Conservation (phyloP, 306 rosid species). For the Purshia tridentata region DNA sequence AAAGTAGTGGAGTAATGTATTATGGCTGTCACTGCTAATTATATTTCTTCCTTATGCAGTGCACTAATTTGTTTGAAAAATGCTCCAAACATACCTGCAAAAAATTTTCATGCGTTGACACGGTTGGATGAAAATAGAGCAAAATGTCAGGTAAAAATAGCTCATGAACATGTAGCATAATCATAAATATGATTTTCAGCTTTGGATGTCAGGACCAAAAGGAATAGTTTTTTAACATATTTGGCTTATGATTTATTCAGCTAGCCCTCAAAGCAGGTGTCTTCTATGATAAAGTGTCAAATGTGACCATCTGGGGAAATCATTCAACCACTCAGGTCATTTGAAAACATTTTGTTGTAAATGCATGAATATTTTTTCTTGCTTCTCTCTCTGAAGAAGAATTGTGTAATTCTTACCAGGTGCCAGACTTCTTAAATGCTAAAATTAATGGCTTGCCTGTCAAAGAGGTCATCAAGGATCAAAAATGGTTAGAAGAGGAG, state of each 20-base stretch:
- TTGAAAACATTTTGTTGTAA: conserved; percentile 21
- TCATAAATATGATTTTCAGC: neutral
- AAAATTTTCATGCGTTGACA: conserved; percentile 89
- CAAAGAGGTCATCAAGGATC: conserved; percentile 86
- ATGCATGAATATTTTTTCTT: conserved; percentile 1
- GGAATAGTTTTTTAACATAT: conserved; percentile 9
- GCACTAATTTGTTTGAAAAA: conserved; percentile 92
- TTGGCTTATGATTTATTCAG: conserved; percentile 43
- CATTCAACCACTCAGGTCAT: conserved; percentile 97
- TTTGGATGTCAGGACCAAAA: conserved; percentile 5
- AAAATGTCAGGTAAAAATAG: conserved; percentile 79
- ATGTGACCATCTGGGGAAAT: conserved; percentile 96
- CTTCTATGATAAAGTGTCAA: conserved; percentile 93
- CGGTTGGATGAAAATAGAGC: conserved; percentile 97
- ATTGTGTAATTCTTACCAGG: conserved; percentile 43
- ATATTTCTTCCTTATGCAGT: conserved; percentile 42
- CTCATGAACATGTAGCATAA: neutral
- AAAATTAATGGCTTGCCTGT: conserved; percentile 78
- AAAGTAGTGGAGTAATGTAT: conserved; percentile 14
- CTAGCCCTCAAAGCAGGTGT: conserved; percentile 98
- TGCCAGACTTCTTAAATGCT: conserved; percentile 93
- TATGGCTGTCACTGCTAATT: conserved; percentile 24
- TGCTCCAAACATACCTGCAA: conserved; percentile 95
- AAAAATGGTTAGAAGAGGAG: conserved; percentile 89
- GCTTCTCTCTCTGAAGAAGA: conserved; percentile 24